phyloP scores from a whole-genome alignment of 2,329 filamentous ascomycete species.

The Arthrobotrys conoides region DNA sequence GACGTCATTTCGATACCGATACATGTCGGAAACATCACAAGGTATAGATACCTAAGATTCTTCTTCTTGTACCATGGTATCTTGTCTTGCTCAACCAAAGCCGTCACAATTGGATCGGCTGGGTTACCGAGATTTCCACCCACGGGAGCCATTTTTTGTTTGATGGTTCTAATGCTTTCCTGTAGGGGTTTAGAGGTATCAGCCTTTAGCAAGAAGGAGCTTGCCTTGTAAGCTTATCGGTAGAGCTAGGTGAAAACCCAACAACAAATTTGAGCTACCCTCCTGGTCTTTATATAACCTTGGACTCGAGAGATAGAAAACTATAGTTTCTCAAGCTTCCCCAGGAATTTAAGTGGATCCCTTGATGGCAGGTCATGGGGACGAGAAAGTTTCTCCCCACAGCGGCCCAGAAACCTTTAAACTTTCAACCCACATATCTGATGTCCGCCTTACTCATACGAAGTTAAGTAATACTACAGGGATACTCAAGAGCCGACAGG shows the following conservation, averaged over 20 bases:
- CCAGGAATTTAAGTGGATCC: background rate
- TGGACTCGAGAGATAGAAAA: background rate
- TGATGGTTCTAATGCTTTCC: background rate
- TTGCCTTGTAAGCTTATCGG: conserved; percentile 1
- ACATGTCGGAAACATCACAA: conserved; percentile 74
- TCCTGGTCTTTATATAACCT: conserved; percentile 13
- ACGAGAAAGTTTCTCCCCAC: conserved; percentile 1
- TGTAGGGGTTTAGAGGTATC: conserved; percentile 1
- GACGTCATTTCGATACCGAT: conserved; percentile 76
- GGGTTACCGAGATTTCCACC: conserved; percentile 40
- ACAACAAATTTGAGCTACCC: background rate
- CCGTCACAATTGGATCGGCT: conserved; percentile 67
- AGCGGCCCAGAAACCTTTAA: background rate
- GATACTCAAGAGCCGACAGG: conserved; percentile 15
- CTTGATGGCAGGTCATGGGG: conserved; percentile 1
- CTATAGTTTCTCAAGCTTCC: background rate
- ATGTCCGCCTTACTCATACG: background rate
- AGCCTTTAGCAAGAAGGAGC: background rate
- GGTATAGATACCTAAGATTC: conserved; percentile 73
- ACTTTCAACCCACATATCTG: background rate
- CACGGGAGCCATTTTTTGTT: conserved; percentile 45
- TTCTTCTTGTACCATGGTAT: conserved; percentile 71
- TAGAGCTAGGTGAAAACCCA: background rate
- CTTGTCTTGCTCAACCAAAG: conserved; percentile 67
- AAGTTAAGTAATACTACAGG: conserved; percentile 1